A percentile compares a stretch with the other conserved stretches of the same genome.
Evolutionary conservation across 2,329 filamentous ascomycete genomes (phyloP).

Genomic region (Neocucurbitaria cava): DNA sequence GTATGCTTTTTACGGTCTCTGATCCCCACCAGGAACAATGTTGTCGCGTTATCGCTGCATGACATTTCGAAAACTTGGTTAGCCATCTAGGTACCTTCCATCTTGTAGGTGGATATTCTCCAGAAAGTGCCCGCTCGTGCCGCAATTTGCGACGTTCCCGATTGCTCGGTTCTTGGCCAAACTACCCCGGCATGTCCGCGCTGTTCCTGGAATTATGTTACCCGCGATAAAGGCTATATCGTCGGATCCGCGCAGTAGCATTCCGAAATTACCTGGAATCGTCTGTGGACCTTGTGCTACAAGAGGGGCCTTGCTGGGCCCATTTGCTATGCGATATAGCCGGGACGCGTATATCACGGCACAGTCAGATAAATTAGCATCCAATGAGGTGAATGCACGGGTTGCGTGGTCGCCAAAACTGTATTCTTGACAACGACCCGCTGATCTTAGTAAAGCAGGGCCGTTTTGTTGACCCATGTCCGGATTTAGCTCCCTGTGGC

Average conservation of each 20-base stretch:
- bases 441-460: background rate
- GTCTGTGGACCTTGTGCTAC: background rate
- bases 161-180: background rate
- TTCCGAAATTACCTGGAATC: background rate
- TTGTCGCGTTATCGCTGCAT: background rate
- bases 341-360: background rate
- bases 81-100: background rate
- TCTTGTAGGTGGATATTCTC: background rate
- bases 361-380: background rate
- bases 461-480: background rate
- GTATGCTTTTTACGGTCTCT: background rate
- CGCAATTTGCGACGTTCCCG: background rate
- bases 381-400: background rate
- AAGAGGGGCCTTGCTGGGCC: background rate
- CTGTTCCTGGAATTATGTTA: background rate
- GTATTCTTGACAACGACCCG: background rate
- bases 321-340: background rate
- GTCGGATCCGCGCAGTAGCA: background rate
- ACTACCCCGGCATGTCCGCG: background rate
- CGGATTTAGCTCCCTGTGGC: background rate
- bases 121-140: background rate
- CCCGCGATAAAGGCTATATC: background rate
- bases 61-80: background rate
- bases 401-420: background rate
- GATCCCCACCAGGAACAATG: background rate